Conservation (phyloP, 2,329 filamentous ascomycete species). For the Ophiobolus disseminans region DNA sequence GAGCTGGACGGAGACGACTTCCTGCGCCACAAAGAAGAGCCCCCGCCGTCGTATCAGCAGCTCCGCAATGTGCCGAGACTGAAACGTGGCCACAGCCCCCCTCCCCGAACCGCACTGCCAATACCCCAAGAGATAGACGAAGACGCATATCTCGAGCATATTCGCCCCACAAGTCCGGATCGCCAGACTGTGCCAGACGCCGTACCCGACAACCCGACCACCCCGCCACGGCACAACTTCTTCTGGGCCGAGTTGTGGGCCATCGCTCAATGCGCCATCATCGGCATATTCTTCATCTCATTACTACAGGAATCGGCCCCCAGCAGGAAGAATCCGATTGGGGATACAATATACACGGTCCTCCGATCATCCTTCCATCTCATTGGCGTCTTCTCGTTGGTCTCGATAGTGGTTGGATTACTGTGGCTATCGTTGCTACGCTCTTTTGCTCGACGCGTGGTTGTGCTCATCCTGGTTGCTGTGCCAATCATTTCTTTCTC, state of each 20-base stretch:
- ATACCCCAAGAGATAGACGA: slow-evolving; percentile 61
- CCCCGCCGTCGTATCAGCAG: slow-evolving; percentile 64
- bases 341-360: slow-evolving; percentile 93
- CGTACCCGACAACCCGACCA: slow-evolving; percentile 57
- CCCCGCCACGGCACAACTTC: slow-evolving; percentile 71
- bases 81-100: slow-evolving; percentile 51
- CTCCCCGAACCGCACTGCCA: slow-evolving; percentile 48
- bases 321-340: slow-evolving; percentile 72
- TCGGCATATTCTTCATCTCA: slow-evolving; percentile 88
- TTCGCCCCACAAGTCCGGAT: slow-evolving; percentile 56
- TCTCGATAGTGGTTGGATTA: slow-evolving; percentile 86
- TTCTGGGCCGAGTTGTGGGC: slow-evolving; percentile 93
- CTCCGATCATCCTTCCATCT: slow-evolving; percentile 87
- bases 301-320: slow-evolving; percentile 85
- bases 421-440: slow-evolving; percentile 88
- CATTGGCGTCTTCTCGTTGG: slow-evolving; percentile 86
- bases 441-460: slow-evolving; percentile 85
- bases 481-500: slow-evolving; percentile 87
- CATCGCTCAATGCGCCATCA: slow-evolving; percentile 80
- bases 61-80: slow-evolving; percentile 57
- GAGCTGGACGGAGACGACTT: slow-evolving; percentile 46
- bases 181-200: slow-evolving; percentile 64
- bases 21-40: slow-evolving; percentile 56
- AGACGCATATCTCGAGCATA: slow-evolving; percentile 55
- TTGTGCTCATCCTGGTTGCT: slow-evolving; percentile 79